Evolutionary conservation across 169 alveolate genomes (phyloP).

Genomic region (Plasmodium sp.): DNA sequence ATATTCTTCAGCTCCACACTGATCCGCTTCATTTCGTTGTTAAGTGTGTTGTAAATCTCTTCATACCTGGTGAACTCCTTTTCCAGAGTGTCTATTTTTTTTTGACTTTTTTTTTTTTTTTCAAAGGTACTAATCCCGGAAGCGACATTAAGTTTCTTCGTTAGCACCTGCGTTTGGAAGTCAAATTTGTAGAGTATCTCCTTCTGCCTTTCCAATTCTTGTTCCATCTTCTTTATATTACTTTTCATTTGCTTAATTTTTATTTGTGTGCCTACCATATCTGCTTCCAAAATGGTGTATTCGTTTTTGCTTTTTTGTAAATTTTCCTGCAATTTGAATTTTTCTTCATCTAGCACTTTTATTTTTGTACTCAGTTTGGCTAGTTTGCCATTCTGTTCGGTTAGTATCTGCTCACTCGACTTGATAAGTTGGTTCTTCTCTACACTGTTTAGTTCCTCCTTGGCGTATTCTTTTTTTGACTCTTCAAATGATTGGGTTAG

Average conservation of each 20-base stretch:
- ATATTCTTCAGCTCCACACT: slow-evolving; percentile 51
- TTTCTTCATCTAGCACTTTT: slow-evolving; percentile 52
- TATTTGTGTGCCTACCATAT: slow-evolving; percentile 58
- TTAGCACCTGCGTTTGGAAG: slow-evolving; percentile 61
- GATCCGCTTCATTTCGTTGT: slow-evolving; percentile 59
- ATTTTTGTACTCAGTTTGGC: neutral
- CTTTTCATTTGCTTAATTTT: slow-evolving; percentile 70
- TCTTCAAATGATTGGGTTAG: neutral
- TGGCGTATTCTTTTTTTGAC: slow-evolving; percentile 13
- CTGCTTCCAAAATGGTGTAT: slow-evolving; percentile 23
- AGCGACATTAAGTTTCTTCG: slow-evolving; percentile 29
- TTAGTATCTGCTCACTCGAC: slow-evolving; percentile 20
- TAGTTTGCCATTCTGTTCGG: slow-evolving; percentile 13
- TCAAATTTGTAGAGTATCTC: slow-evolving; percentile 69
- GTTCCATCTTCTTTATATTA: slow-evolving; percentile 48
- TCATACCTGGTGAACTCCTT: slow-evolving; percentile 51
- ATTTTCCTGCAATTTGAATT: slow-evolving; percentile 17
- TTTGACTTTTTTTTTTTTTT: slow-evolving; percentile 69
- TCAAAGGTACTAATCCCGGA: slow-evolving; percentile 57
- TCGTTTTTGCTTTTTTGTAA: slow-evolving; percentile 59
- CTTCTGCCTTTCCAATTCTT: slow-evolving; percentile 71
- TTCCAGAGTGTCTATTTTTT: slow-evolving; percentile 40
- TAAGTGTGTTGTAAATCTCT: slow-evolving; percentile 31
- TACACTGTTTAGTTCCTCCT: slow-evolving; percentile 19
- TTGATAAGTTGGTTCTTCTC: slow-evolving; percentile 53